Conservation (phyloP, 306 rosid genomes). For the Vicia faba region DNA sequence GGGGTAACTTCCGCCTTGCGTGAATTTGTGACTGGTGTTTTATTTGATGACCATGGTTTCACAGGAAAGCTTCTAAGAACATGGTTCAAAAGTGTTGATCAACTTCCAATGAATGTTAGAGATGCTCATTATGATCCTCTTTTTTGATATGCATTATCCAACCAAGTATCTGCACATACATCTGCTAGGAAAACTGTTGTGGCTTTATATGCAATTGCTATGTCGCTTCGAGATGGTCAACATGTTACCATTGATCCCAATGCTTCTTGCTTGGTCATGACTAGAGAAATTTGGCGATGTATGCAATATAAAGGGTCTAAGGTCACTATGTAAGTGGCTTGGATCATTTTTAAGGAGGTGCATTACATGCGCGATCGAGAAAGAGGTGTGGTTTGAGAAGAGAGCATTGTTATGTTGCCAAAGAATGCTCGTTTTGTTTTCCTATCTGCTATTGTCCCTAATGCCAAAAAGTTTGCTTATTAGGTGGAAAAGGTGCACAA, state of each 20-base stretch:
- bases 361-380: conserved; percentile 98
- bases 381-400: conserved; percentile 98
- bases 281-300: conserved; percentile 95
- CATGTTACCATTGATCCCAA: conserved; percentile 89
- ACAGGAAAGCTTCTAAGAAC: too few relatives aligned
- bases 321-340: conserved; percentile 84
- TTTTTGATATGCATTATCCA: too few relatives aligned
- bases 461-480: conserved; percentile 90
- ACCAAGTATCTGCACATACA: conserved; percentile 97
- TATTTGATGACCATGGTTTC: too few relatives aligned
- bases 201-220: conserved; percentile 88
- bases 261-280: conserved; percentile 97
- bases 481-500: conserved; percentile 97
- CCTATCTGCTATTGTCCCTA: conserved; percentile 94
- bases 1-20: too few relatives aligned
- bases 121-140: too few relatives aligned
- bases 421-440: conserved; percentile 88
- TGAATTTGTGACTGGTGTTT: too few relatives aligned
- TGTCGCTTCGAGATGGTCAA: conserved; percentile 79
- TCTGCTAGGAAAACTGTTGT: conserved; percentile 97
- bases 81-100: too few relatives aligned
- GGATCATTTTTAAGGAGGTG: conserved; percentile 94
- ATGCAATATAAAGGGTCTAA: conserved; percentile 98
- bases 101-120: too few relatives aligned
- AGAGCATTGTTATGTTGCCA: conserved; percentile 95